Evolutionary conservation across 768 basidiomycete species (phyloP).

Genomic region (Tulasnella sp.): DNA sequence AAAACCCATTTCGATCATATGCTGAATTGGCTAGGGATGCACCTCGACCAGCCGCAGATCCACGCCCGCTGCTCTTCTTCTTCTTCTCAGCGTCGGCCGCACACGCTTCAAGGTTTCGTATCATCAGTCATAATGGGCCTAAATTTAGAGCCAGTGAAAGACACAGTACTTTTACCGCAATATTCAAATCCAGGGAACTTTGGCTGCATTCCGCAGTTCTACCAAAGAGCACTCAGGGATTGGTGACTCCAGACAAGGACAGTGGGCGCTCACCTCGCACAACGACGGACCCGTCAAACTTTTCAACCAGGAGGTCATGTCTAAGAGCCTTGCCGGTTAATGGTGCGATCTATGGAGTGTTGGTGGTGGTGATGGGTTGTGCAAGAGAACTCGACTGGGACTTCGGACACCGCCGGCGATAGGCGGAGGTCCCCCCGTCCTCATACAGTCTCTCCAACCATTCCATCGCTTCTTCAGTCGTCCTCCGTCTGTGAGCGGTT

Average conservation of each 20-base stretch:
- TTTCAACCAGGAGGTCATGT: neutral
- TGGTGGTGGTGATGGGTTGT: conserved; percentile 8
- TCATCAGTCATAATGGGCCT: neutral
- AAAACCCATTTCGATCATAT: neutral
- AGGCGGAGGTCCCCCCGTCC: neutral
- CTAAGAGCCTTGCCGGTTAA: neutral
- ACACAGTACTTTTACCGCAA: neutral
- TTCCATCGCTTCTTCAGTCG: neutral
- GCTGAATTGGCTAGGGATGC: neutral
- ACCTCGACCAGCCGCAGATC: neutral
- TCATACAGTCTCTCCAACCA: neutral
- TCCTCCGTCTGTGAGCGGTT: neutral
- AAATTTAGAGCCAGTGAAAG: neutral
- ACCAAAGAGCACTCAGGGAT: neutral
- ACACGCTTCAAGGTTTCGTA: neutral
- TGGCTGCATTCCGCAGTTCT: conserved; percentile 6
- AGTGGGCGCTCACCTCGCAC: neutral
- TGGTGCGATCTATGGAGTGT: neutral
- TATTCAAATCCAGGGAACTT: neutral
- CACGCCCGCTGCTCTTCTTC: neutral
- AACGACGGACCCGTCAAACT: neutral
- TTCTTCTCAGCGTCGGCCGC: neutral
- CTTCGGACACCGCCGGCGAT: conserved; percentile 1
- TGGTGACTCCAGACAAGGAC: neutral
- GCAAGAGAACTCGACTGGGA: neutral